These are phyloP conservation scores for Fusarium tjaetaba DNA, from an alignment of 2,329 filamentous ascomycete genomes.

Conservation along the genomic window DNA sequence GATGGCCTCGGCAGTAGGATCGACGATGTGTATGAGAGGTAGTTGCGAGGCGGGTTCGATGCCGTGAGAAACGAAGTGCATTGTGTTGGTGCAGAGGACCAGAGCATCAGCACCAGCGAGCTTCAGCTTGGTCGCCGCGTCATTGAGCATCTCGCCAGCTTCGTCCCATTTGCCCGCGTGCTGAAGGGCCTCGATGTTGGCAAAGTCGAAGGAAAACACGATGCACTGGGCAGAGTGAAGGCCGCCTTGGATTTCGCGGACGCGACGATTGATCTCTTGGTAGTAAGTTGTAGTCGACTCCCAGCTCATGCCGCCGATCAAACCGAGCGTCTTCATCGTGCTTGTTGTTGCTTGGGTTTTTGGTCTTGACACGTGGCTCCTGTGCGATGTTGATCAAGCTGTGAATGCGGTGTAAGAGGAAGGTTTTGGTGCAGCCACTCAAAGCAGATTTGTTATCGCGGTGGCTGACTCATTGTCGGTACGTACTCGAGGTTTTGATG, in stretches of 20 bases:
- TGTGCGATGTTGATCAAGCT: not conserved
- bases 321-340: slow-evolving; percentile 41
- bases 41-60: slow-evolving; percentile 20
- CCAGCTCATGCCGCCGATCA: slow-evolving; percentile 44
- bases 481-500: not conserved
- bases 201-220: slow-evolving; percentile 43
- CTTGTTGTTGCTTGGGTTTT: not conserved
- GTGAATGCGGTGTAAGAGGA: not conserved
- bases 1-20: slow-evolving; percentile 35
- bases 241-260: slow-evolving; percentile 33
- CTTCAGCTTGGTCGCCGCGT: slow-evolving; percentile 24
- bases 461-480: not conserved
- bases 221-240: slow-evolving; percentile 38
- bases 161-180: slow-evolving; percentile 29
- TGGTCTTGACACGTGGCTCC: not conserved
- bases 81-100: slow-evolving; percentile 42
- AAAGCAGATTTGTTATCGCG: not conserved
- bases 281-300: slow-evolving; percentile 43
- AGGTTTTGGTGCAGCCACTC: not conserved
- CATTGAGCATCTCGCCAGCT: slow-evolving; percentile 21
- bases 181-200: slow-evolving; percentile 33
- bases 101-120: slow-evolving; percentile 38
- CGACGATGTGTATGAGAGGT: slow-evolving; percentile 41
- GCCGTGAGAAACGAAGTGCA: slow-evolving; percentile 32
- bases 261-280: slow-evolving; percentile 40